A percentile compares a stretch with the other conserved stretches of the same genome.
These are phyloP conservation scores for Fusarium sp. DNA, from an alignment of 2,329 filamentous ascomycete species.

Conservation along the genomic window DNA sequence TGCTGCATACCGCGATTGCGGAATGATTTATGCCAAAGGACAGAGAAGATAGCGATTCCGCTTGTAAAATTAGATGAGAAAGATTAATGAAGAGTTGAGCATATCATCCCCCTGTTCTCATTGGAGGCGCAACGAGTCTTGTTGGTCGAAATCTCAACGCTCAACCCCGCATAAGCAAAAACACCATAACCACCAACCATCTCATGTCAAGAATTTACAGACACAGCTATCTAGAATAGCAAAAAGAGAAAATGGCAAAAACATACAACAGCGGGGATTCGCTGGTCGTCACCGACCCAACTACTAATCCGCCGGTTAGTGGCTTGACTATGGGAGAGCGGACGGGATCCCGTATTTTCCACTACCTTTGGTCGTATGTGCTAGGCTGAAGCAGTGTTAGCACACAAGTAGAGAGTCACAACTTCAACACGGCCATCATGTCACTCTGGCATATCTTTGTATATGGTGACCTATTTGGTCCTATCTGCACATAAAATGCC, in stretches of 20 bases:
- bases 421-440: background rate
- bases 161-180: background rate
- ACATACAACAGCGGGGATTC: too few relatives aligned
- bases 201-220: slow-evolving; percentile 3
- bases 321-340: too few relatives aligned
- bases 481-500: background rate
- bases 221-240: slow-evolving; percentile 5
- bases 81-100: background rate
- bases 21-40: slow-evolving; percentile 9
- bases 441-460: background rate
- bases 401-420: background rate
- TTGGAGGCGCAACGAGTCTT: background rate
- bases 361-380: slow-evolving; percentile 8
- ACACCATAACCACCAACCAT: slow-evolving; percentile 1
- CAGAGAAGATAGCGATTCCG: background rate
- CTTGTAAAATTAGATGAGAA: background rate
- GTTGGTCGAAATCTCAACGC: background rate
- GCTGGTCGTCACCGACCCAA: too few relatives aligned
- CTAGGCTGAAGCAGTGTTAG: too few relatives aligned
- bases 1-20: slow-evolving; percentile 39
- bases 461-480: background rate
- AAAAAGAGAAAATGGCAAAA: too few relatives aligned
- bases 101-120: background rate
- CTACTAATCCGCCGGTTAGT: too few relatives aligned
- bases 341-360: slow-evolving; percentile 11